phyloP scores from a whole-genome alignment of 2,329 filamentous ascomycete genomes.

The Cryphonectria carpinicola region DNA sequence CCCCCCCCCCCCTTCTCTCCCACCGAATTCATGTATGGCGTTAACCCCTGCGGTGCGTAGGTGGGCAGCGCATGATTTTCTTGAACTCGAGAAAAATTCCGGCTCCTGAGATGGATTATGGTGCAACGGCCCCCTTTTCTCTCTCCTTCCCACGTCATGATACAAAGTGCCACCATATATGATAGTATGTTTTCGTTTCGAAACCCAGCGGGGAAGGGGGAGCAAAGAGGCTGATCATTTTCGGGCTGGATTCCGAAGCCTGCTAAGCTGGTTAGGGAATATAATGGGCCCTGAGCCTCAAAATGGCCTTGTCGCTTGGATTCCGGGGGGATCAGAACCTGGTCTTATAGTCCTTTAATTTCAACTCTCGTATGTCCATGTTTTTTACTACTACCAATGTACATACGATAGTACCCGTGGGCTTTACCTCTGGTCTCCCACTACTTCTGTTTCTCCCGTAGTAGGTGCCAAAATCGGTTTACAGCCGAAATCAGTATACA shows the following conservation, averaged over 20 bases:
- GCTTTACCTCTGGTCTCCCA: too few species aligned
- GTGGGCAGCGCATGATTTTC: neutral
- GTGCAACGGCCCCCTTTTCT: neutral
- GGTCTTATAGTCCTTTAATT: conserved; percentile 17
- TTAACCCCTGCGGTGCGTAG: conserved; percentile 19
- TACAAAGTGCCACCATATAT: neutral
- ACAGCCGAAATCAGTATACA: too few species aligned
- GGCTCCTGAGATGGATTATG: neutral
- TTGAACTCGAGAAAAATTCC: neutral
- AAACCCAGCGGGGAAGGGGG: conserved; percentile 14
- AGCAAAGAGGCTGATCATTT: conserved; percentile 8
- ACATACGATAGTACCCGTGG: neutral
- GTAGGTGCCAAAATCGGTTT: too few species aligned
- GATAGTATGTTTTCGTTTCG: conserved; percentile 18
- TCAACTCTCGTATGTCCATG: neutral
- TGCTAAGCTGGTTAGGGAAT: conserved; percentile 20
- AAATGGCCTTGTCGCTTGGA: conserved; percentile 10
- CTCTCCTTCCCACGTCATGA: conserved; percentile 11
- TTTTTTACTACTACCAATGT: neutral
- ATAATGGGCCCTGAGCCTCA: neutral
- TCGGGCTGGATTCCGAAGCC: conserved; percentile 1
- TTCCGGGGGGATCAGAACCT: conserved; percentile 7
- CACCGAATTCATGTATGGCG: conserved; percentile 9
- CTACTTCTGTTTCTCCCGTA: too few species aligned
- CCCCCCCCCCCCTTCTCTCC: neutral